Evolutionary conservation across 257 asterid genomes (phyloP).

Genomic region (Pogostemon cablin): DNA sequence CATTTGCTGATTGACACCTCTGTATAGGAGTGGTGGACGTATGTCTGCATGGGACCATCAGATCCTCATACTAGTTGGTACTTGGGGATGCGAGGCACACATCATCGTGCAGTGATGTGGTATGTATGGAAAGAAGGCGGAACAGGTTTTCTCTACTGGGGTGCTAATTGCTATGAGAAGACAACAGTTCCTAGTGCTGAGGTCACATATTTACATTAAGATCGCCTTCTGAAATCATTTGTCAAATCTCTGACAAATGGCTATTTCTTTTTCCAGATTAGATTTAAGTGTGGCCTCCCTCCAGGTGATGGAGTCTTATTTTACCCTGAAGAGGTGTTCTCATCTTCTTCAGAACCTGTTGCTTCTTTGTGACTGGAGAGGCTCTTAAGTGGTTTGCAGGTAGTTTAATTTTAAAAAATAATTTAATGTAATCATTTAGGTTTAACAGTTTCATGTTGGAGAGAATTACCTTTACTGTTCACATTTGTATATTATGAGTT

Average conservation of each 20-base stretch:
- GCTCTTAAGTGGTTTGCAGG: slow-evolving; percentile 96
- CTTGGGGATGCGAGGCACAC: slow-evolving; percentile 98
- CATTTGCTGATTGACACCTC: slow-evolving; percentile 30
- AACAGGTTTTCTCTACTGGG: slow-evolving; percentile 97
- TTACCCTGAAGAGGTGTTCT: slow-evolving; percentile 97
- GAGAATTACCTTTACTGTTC: background rate
- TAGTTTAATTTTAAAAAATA: slow-evolving; percentile 24
- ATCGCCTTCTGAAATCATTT: slow-evolving; percentile 14
- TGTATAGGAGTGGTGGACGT: slow-evolving; percentile 98
- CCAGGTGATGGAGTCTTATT: slow-evolving; percentile 98
- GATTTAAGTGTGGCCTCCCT: slow-evolving; percentile 96
- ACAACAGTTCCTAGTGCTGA: slow-evolving; percentile 93
- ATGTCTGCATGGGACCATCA: slow-evolving; percentile 96
- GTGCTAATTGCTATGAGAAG: slow-evolving; percentile 98
- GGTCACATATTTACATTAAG: slow-evolving; percentile 48
- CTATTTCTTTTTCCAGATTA: slow-evolving; percentile 55
- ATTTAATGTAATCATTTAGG: slow-evolving; percentile 10
- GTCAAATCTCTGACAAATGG: slow-evolving; percentile 11
- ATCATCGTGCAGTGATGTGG: slow-evolving; percentile 99
- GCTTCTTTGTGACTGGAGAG: slow-evolving; percentile 94
- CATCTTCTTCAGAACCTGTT: slow-evolving; percentile 84
- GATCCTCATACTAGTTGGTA: slow-evolving; percentile 99
- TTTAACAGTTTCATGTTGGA: background rate
- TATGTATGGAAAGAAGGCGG: slow-evolving; percentile 99
- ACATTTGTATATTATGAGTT: background rate